phyloP scores from a whole-genome alignment of 176 grass and related monocot species.

The Cocos nucifera region DNA sequence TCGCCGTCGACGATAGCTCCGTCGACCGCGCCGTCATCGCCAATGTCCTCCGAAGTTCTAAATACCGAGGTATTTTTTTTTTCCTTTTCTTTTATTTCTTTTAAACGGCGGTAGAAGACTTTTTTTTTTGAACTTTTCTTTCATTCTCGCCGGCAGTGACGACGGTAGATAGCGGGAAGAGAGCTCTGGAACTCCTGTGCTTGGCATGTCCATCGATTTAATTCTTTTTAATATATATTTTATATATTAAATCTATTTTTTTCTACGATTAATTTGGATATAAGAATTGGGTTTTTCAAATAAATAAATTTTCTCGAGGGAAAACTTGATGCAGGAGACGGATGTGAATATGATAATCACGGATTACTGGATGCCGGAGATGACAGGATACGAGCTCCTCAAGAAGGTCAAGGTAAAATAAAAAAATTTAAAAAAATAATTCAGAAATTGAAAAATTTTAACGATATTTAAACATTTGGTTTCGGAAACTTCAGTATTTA shows the following conservation, averaged over 20 bases:
- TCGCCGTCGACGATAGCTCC: conserved; percentile 78
- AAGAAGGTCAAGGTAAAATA: conserved; percentile 76
- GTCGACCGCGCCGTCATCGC: conserved; percentile 70
- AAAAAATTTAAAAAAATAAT: neutral
- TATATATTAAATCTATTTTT: too few relatives aligned
- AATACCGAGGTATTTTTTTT: conserved; percentile 55
- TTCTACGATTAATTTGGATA: too few relatives aligned
- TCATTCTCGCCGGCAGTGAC: conserved; percentile 42
- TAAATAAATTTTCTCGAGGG: neutral
- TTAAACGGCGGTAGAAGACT: neutral
- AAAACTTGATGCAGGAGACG: conserved; percentile 39
- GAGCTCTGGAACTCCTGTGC: conserved; percentile 68
- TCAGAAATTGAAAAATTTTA: neutral
- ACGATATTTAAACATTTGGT: neutral
- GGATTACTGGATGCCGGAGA: conserved; percentile 96
- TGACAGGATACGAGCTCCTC: conserved; percentile 93
- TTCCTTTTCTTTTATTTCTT: neutral
- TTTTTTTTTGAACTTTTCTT: neutral
- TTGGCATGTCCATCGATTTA: conserved; percentile 22
- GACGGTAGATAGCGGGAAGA: conserved; percentile 85
- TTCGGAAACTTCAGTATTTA: neutral
- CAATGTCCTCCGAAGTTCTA: conserved; percentile 57
- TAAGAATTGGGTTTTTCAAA: too few relatives aligned
- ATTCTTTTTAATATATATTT: too few relatives aligned
- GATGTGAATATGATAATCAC: conserved; percentile 97